Evolutionary conservation across 2,329 filamentous ascomycete species (phyloP).

Genomic region (Phyllosticta citriasiana): DNA sequence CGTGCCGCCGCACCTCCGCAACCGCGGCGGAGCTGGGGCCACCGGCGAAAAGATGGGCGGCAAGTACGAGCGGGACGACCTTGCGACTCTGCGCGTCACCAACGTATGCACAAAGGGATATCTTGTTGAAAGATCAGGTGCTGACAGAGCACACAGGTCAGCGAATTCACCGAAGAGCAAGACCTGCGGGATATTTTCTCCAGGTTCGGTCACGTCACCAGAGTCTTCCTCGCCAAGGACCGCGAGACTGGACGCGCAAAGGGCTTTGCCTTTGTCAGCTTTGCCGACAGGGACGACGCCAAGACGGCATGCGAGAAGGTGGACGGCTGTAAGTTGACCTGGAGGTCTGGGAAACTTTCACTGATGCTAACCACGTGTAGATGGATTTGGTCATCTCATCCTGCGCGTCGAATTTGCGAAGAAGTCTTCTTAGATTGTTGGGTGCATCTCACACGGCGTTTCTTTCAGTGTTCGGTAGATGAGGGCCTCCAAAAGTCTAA

Average conservation of each 20-base stretch:
- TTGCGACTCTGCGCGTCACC: constrained; percentile 92
- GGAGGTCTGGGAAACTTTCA: neutral
- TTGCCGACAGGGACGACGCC: constrained; percentile 80
- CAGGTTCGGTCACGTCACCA: constrained; percentile 89
- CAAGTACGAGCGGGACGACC: constrained; percentile 94
- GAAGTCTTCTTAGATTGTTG: constrained; percentile 32
- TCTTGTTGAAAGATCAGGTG: neutral
- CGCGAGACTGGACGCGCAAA: constrained; percentile 92
- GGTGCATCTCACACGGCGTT: constrained; percentile 10
- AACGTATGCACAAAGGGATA: constrained; percentile 49
- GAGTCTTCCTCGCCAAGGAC: constrained; percentile 97
- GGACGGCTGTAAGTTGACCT: constrained; percentile 57
- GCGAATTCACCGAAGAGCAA: constrained; percentile 91
- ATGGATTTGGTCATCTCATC: constrained; percentile 78
- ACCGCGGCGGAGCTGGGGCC: constrained; percentile 54
- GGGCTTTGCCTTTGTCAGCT: constrained; percentile 98
- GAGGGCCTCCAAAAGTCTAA: constrained; percentile 8
- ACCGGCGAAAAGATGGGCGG: constrained; percentile 76
- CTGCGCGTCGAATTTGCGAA: constrained; percentile 82
- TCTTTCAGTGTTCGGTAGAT: constrained; percentile 8
- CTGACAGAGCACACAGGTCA: constrained; percentile 50
- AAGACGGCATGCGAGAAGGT: constrained; percentile 92
- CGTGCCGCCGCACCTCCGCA: constrained; percentile 86
- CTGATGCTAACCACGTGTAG: constrained; percentile 1
- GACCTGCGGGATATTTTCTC: constrained; percentile 98